Percentiles rank a stretch among this genome's conserved stretches.
phyloP scores from a whole-genome alignment of 176 grass and related monocot genomes.

The Zoysia japonica region DNA sequence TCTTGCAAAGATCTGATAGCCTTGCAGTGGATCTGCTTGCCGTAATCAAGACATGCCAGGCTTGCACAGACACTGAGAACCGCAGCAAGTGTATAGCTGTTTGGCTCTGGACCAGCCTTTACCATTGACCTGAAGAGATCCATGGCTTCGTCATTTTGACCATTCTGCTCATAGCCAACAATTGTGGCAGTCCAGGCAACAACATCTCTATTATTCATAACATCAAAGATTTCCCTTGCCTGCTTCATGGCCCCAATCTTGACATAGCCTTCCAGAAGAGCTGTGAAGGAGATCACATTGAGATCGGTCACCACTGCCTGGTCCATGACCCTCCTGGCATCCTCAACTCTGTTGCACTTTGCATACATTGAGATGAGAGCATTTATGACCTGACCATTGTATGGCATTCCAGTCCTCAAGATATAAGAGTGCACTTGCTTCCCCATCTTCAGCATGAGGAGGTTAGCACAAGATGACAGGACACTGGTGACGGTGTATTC shows the following conservation, averaged over 20 bases:
- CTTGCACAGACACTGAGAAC: slow-evolving; percentile 73
- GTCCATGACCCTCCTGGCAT: slow-evolving; percentile 64
- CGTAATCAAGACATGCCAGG: slow-evolving; percentile 66
- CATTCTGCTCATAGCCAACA: slow-evolving; percentile 85
- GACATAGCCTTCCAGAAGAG: slow-evolving; percentile 82
- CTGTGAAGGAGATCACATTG: slow-evolving; percentile 89
- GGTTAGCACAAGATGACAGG: slow-evolving; percentile 57
- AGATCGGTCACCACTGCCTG: slow-evolving; percentile 45
- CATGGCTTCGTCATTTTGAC: slow-evolving; percentile 67
- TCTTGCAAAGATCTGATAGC: slow-evolving; percentile 61
- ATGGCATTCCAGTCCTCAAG: slow-evolving; percentile 42
- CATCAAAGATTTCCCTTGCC: slow-evolving; percentile 70
- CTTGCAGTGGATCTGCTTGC: slow-evolving; percentile 88
- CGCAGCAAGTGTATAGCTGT: slow-evolving; percentile 77
- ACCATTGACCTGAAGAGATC: slow-evolving; percentile 79
- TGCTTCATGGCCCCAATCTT: slow-evolving; percentile 66
- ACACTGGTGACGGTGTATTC: slow-evolving; percentile 59
- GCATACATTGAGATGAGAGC: slow-evolving; percentile 76
- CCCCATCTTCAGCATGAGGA: slow-evolving; percentile 48
- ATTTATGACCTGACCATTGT: slow-evolving; percentile 53
- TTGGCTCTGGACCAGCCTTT: slow-evolving; percentile 64
- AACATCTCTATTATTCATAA: slow-evolving; percentile 78
- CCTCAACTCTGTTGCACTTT: slow-evolving; percentile 54
- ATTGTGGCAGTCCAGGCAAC: slow-evolving; percentile 97
- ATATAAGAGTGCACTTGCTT: slow-evolving; percentile 63